A percentile compares a stretch with the other conserved stretches of the same genome.
These are phyloP conservation scores for Harrya chromipes DNA, from an alignment of 768 basidiomycete genomes.

Conservation along the genomic window DNA sequence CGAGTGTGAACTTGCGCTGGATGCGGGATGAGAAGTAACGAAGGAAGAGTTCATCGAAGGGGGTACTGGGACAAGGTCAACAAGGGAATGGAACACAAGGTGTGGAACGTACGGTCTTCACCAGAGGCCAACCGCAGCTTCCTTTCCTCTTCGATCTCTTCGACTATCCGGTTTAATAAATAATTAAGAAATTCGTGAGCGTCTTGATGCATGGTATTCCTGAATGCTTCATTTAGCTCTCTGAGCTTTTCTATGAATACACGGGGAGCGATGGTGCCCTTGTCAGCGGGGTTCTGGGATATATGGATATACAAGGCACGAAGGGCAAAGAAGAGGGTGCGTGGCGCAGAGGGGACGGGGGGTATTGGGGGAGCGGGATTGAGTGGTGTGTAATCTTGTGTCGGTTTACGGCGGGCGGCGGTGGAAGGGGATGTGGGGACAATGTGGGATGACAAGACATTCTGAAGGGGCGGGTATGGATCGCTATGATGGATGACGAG, in stretches of 20 bases:
- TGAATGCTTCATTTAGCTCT: slow-evolving; percentile 87
- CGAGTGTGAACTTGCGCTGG: slow-evolving; percentile 46
- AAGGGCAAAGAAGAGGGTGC: slow-evolving; percentile 87
- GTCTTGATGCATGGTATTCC: slow-evolving; percentile 93
- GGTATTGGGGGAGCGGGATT: slow-evolving; percentile 31
- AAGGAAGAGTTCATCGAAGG: slow-evolving; percentile 56
- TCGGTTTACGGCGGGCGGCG: slow-evolving; percentile 48
- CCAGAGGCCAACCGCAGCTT: slow-evolving; percentile 43
- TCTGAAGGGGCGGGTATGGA: slow-evolving; percentile 39
- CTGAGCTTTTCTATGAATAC: slow-evolving; percentile 93
- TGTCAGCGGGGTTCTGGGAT: slow-evolving; percentile 70
- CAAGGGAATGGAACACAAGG: slow-evolving; percentile 1
- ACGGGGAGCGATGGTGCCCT: slow-evolving; percentile 85
- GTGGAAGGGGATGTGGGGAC: slow-evolving; percentile 27
- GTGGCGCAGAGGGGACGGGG: slow-evolving; percentile 56
- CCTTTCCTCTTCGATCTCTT: slow-evolving; percentile 81
- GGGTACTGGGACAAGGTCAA: slow-evolving; percentile 44
- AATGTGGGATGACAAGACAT: slow-evolving; percentile 28
- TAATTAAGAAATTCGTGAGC: slow-evolving; percentile 98
- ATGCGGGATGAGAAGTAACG: slow-evolving; percentile 42
- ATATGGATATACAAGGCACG: slow-evolving; percentile 89
- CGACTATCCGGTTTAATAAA: slow-evolving; percentile 87
- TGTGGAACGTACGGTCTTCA: slow-evolving; percentile 61
- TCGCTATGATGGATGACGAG: slow-evolving; percentile 74
- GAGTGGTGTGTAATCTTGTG: slow-evolving; percentile 32